These are phyloP conservation scores for Hyparrhenia diplandra DNA, from an alignment of 176 grass and related monocot species.

Conservation along the genomic window DNA sequence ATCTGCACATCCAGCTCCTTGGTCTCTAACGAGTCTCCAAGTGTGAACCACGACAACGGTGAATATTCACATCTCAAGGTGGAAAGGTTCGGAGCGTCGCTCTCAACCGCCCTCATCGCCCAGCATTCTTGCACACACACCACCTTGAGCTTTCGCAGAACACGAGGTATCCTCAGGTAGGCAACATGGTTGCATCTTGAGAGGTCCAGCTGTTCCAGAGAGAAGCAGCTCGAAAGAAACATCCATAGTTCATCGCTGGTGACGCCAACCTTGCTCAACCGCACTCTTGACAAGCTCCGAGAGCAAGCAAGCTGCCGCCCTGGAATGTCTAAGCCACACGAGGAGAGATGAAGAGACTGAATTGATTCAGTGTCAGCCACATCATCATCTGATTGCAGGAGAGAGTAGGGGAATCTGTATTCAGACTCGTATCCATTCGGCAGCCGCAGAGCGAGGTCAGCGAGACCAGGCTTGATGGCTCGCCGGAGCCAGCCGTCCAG, in stretches of 20 bases:
- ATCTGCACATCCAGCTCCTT: background rate
- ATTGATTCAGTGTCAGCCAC: background rate
- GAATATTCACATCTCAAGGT: background rate
- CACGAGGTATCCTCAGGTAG: background rate
- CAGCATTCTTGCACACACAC: background rate
- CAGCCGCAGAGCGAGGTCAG: background rate
- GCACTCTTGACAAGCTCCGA: background rate
- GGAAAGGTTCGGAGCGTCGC: background rate
- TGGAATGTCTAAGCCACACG: background rate
- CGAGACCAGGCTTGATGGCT: background rate
- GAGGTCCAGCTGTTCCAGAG: background rate
- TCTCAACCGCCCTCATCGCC: background rate
- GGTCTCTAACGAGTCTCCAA: background rate
- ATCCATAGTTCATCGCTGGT: background rate
- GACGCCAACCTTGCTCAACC: background rate
- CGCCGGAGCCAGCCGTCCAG: background rate
- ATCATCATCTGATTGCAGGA: background rate
- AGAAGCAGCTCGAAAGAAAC: background rate
- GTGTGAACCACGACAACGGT: background rate
- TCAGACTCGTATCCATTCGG: background rate
- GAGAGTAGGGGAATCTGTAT: background rate
- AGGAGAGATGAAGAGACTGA: background rate
- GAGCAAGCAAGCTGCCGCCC: background rate
- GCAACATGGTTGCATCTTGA: background rate
- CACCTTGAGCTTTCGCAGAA: background rate